Conservation (phyloP, 2,329 filamentous ascomycete species). For the Aspergillus quadricinctus region DNA sequence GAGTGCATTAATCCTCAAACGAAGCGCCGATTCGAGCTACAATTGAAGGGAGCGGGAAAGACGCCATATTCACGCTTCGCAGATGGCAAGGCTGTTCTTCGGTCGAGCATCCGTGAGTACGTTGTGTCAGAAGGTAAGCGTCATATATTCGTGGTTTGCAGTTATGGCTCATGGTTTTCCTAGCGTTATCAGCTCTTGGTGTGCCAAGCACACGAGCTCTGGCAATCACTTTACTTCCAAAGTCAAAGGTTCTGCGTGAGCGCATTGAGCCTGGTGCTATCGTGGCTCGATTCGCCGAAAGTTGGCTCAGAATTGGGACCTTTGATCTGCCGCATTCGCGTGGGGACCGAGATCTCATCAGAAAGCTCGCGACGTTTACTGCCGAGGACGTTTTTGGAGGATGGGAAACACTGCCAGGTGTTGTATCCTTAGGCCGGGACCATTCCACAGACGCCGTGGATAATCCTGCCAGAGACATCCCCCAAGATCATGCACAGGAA, state of each 20-base stretch:
- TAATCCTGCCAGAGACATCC: slow-evolving; percentile 50
- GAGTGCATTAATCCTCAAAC: slow-evolving; percentile 74
- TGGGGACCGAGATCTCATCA: slow-evolving; percentile 69
- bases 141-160: not conserved
- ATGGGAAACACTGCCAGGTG: slow-evolving; percentile 75
- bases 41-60: slow-evolving; percentile 87
- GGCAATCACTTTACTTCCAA: slow-evolving; percentile 71
- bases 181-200: slow-evolving; percentile 68
- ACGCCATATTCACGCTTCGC: slow-evolving; percentile 97
- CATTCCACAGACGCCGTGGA: slow-evolving; percentile 33
- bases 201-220: slow-evolving; percentile 86
- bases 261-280: slow-evolving; percentile 84
- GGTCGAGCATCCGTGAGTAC: slow-evolving; percentile 91
- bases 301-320: slow-evolving; percentile 89
- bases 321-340: slow-evolving; percentile 87
- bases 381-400: slow-evolving; percentile 84
- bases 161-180: not conserved
- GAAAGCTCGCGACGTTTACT: slow-evolving; percentile 73
- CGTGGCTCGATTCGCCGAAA: slow-evolving; percentile 84
- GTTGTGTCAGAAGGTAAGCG: slow-evolving; percentile 72
- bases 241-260: slow-evolving; percentile 71
- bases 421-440: slow-evolving; percentile 43
- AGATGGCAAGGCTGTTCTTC: slow-evolving; percentile 87
- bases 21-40: slow-evolving; percentile 76
- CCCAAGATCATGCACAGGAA: slow-evolving; percentile 61